Evolutionary conservation across 1,139 yeast genomes (phyloP), one percentile per base, ranked within the genome.

Genomic region (Pneumocystis sp.): DNA sequence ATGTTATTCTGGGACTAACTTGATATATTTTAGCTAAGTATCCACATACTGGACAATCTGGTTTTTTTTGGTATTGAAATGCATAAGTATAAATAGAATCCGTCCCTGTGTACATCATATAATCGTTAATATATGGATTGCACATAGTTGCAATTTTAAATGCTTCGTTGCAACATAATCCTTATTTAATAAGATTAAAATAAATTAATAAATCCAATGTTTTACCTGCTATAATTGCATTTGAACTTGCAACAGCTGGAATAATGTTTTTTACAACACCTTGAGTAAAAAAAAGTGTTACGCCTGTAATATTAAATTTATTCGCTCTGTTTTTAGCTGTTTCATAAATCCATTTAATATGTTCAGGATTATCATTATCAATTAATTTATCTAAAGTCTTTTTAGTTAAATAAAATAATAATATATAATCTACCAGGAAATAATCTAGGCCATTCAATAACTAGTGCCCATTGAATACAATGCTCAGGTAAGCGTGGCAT

Each of bases 401-500:
- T 34, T 40, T 29, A n/a, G 21, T 25, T 19, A 29, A 35, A 19
- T 1, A 19, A 19, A 19, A 35, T 34, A 5, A 42, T 12, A 6
- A 25, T 21, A 34, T 8, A 35, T 29, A 71, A 19, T 44, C 8
- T 61, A 42, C 74, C 77, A 0, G 82, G 80, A 68, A 81, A 81
- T 2, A 71, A 68, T 62, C 79, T 76, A 0, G 86, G 86, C 95
- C 96, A 89, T 70, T 84, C 86, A 12, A 89, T 77, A 62, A 85
- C 86, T 68, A 85, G 83, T 1, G 95, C 95, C 89, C 95, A 93
- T 74, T 90, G 96, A 25, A 93, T 85, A 72, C 97, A 90, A 75
- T 93, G 98, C 72, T 93, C 97, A 0, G 97, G 95, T 17, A 89
- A 76, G 68, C 98, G 77, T 8, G 98, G 98, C 3, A 96, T 90